Base-by-base conservation (phyloP, 2,329 filamentous ascomycete species). In the Nigrospora oryzae region DNA sequence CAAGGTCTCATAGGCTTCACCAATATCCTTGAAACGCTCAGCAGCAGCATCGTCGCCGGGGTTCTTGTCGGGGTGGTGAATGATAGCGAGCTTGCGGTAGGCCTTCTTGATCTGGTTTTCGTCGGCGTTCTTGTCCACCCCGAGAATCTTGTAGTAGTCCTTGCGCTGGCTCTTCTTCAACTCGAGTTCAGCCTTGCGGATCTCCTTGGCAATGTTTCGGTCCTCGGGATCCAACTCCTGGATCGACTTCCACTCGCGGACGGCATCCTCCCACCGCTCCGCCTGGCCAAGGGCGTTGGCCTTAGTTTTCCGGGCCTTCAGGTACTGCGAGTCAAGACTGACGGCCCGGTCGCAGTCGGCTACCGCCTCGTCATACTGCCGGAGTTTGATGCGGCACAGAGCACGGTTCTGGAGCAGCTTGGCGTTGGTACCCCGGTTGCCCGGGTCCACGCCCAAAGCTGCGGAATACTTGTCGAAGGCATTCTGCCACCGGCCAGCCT, bases 131-230 rank as follows among this genome's bases (percentile, higher is more conserved):
- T 96, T 97, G 46, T 85, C 73, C 10, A 98, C 71, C 6, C 84
- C 86, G 43, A 98, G 80, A 53, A 97, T 95, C 78, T 96, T 96
- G 74, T 98, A 98, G 70, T 95, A 97, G 61, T 98, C 93, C 68
- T 98, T 98, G 50, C 93, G 79, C 68, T 91, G 86, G 64, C 86
- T 86, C 83, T 97, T 97, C 82, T 98, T 98, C 51, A 97, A 72
- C 69, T 98, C 93, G 23, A 96, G 72, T 69, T 98, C 91, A 1
- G 91, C 93, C 57, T 84, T 86, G 46, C 87, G 84, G 38, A 97
- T 81, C 58, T 98, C 93, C 65, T 86, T 90, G 42, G 77, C 74
- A 48, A 97, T 84, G 13, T 77, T 81, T 36, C 83, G 79, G 63
- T 98, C 93, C 50, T 83, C 76, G 2, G 90, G 90, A 54, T 93